phyloP scores from a whole-genome alignment of 345 rosid genomes.

The Draba incana region DNA sequence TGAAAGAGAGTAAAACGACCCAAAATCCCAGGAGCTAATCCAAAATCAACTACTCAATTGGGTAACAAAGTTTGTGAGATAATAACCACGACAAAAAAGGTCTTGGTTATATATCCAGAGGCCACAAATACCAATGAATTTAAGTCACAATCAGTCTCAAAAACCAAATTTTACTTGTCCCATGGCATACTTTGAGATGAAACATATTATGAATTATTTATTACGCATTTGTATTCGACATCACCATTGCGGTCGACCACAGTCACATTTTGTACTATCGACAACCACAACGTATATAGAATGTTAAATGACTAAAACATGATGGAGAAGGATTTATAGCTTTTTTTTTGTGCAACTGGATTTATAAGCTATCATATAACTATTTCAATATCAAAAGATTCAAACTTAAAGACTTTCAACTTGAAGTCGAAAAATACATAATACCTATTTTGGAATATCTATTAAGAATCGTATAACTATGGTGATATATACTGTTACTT shows the following conservation, averaged over 20 bases:
- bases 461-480: constrained; percentile 20
- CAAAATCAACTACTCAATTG: too few species aligned
- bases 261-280: not conserved
- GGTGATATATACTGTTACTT: constrained; percentile 25
- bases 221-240: not conserved
- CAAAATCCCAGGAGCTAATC: too few species aligned
- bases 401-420: not conserved
- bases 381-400: not conserved
- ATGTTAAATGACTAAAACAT: not conserved
- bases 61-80: not conserved
- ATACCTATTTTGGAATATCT: constrained; percentile 25
- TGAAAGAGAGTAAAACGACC: too few species aligned
- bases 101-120: not conserved
- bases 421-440: constrained; percentile 1
- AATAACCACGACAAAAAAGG: not conserved
- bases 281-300: constrained; percentile 6
- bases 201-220: not conserved
- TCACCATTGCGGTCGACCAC: not conserved
- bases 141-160: not conserved
- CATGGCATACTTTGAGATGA: not conserved
- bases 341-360: too few species aligned
- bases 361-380: constrained; percentile 6
- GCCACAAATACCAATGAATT: not conserved
- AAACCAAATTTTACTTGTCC: not conserved
- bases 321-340: not conserved